Conservation (phyloP, 352 stramenopile genomes). For the Globisporangium nodosum region DNA sequence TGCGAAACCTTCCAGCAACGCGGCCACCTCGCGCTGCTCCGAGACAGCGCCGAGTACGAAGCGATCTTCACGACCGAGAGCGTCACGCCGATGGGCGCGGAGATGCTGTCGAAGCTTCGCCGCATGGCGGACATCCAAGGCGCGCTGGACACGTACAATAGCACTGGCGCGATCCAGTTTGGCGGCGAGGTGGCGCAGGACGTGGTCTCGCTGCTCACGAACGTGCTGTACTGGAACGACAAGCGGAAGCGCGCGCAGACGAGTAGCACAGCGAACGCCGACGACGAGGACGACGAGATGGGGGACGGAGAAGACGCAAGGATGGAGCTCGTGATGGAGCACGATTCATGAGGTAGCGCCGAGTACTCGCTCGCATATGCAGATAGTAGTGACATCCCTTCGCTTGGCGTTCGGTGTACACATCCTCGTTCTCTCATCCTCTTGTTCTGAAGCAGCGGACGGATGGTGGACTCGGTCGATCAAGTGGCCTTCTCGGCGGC, state of each 20-base stretch:
- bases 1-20: conserved; percentile 30
- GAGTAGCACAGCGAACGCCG: conserved; percentile 4
- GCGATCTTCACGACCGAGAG: conserved; percentile 54
- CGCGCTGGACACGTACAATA: conserved; percentile 55
- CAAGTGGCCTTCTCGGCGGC: not conserved
- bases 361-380: not conserved
- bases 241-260: conserved; percentile 40
- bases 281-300: not conserved
- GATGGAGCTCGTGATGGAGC: conserved; percentile 3
- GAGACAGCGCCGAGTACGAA: conserved; percentile 58
- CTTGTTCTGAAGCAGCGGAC: not conserved
- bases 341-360: not conserved
- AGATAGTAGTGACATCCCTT: not conserved
- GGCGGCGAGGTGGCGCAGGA: conserved; percentile 74
- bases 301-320: not conserved
- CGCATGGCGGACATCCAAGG: conserved; percentile 82
- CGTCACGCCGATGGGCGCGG: conserved; percentile 34
- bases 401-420: not conserved
- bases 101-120: conserved; percentile 53
- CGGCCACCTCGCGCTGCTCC: conserved; percentile 68
- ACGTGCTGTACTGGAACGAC: conserved; percentile 67
- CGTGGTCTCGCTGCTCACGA: conserved; percentile 61
- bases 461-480: too few relatives aligned
- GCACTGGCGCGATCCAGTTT: conserved; percentile 67
- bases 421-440: not conserved